Conservation (phyloP, 768 basidiomycete species). For the Phylloporus sp. region DNA sequence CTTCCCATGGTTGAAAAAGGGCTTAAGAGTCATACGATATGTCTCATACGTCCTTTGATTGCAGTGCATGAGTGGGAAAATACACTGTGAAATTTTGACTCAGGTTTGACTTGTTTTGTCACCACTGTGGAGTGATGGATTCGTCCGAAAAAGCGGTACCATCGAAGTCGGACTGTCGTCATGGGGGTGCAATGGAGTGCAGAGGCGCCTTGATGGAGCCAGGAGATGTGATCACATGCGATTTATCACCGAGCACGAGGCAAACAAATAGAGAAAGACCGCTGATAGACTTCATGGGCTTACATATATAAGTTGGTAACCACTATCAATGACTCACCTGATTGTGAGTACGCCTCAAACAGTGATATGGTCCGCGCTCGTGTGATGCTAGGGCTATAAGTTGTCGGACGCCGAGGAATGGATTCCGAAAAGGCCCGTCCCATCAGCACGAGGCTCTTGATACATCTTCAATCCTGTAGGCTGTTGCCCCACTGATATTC, state of each 20-base stretch:
- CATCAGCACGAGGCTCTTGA: slow-evolving; percentile 5
- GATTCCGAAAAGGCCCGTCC: background rate
- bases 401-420: background rate
- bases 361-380: background rate
- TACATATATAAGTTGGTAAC: background rate
- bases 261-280: background rate
- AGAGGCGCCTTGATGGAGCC: slow-evolving; percentile 1
- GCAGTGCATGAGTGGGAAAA: background rate
- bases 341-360: background rate
- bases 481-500: background rate
- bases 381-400: background rate
- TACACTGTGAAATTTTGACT: no score
- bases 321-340: background rate
- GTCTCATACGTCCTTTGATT: background rate
- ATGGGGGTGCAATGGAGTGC: background rate
- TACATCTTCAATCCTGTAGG: background rate
- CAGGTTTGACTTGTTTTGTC: background rate
- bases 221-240: background rate
- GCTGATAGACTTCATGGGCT: background rate
- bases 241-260: background rate
- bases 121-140: background rate
- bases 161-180: background rate
- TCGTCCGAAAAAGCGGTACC: background rate
- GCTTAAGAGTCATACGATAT: background rate
- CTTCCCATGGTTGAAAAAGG: background rate